These are phyloP conservation scores for Psidium friedrichsthalianum DNA, from an alignment of 345 rosid genomes.

Conservation along the genomic window DNA sequence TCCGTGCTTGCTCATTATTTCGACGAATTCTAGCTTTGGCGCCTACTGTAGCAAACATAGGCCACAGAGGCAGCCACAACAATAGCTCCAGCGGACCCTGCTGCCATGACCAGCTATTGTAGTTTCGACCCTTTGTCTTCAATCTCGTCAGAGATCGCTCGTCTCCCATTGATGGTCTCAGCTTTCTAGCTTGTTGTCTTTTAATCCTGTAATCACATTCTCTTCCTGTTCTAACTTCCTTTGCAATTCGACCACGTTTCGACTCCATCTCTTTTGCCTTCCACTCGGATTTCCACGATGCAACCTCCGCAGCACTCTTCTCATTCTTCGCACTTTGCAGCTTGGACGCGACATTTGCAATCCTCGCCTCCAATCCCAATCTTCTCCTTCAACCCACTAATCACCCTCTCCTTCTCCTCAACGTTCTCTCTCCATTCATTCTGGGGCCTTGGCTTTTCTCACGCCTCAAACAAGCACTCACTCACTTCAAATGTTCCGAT, in stretches of 20 bases:
- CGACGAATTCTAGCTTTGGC: conserved; percentile 12
- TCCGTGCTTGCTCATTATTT: neutral
- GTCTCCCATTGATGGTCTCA: conserved; percentile 25
- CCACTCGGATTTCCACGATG: conserved; percentile 16
- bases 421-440: conserved; percentile 44
- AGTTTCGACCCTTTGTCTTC: conserved; percentile 8
- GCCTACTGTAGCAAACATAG: conserved; percentile 34
- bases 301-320: conserved; percentile 21
- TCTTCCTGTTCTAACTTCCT: conserved; percentile 31
- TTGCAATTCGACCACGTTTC: conserved; percentile 24
- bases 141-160: neutral
- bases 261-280: conserved; percentile 19
- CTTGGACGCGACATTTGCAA: conserved; percentile 18
- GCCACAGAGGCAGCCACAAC: conserved; percentile 33
- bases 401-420: conserved; percentile 39
- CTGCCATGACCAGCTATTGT: conserved; percentile 37
- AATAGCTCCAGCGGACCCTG: conserved; percentile 35
- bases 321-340: conserved; percentile 25
- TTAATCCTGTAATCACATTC: conserved; percentile 17
- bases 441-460: conserved; percentile 43
- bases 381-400: conserved; percentile 26
- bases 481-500: conserved; percentile 40
- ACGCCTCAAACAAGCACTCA: conserved; percentile 55
- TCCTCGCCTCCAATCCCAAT: conserved; percentile 29
- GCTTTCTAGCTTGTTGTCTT: conserved; percentile 24